Conservation (phyloP, 108 stramenopile species). For the Cyclotella kingstonii region DNA sequence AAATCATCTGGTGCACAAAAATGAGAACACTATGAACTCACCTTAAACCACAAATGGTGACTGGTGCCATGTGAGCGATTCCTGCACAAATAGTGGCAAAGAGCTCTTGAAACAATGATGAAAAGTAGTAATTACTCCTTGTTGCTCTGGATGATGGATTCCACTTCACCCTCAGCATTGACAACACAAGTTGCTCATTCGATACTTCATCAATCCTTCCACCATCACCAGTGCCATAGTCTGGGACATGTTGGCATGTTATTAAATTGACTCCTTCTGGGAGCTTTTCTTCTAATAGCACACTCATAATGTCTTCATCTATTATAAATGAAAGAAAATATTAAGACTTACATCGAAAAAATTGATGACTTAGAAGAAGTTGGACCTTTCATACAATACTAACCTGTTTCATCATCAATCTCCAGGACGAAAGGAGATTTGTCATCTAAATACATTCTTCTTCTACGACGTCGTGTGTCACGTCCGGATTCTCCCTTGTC, state of each 20-base stretch:
- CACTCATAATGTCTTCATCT: constrained; percentile 13
- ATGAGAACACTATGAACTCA: background rate
- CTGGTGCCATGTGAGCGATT: constrained; percentile 59
- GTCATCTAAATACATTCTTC: constrained; percentile 82
- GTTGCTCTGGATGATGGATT: constrained; percentile 72
- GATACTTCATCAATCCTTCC: constrained; percentile 50
- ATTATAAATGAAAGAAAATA: too few species aligned
- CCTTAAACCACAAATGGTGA: constrained; percentile 67
- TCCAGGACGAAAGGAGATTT: constrained; percentile 83
- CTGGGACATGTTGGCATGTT: constrained; percentile 60
- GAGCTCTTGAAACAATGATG: constrained; percentile 80
- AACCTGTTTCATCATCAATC: constrained; percentile 91
- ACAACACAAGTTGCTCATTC: constrained; percentile 83
- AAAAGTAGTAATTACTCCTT: constrained; percentile 78
- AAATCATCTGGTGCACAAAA: background rate
- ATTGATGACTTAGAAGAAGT: too few species aligned
- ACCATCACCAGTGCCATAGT: constrained; percentile 71
- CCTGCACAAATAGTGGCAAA: constrained; percentile 72
- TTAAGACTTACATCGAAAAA: background rate
- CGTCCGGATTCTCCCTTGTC: constrained; percentile 47
- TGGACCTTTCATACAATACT: too few species aligned
- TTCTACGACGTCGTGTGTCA: constrained; percentile 48
- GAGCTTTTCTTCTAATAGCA: constrained; percentile 18
- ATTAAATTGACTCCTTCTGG: constrained; percentile 72
- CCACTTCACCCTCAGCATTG: constrained; percentile 88